Percentiles rank a stretch among this genome's conserved stretches.
These are phyloP conservation scores for Solanum tarapatanum DNA, from an alignment of 257 asterid genomes.

Conservation along the genomic window DNA sequence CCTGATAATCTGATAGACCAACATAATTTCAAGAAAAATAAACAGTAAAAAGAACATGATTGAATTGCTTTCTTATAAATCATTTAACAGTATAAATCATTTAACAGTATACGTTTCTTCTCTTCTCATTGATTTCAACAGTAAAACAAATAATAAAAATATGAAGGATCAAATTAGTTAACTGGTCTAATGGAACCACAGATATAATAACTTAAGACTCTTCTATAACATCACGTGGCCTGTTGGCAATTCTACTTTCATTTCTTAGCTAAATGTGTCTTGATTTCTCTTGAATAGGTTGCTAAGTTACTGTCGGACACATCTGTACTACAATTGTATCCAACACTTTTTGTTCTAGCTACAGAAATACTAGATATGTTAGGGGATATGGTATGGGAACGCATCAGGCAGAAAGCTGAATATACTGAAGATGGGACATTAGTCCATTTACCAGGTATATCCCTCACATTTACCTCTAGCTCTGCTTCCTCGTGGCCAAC, in stretches of 20 bases:
- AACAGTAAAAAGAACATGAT: background rate
- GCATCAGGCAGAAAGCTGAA: conserved; percentile 58
- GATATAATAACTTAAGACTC: background rate
- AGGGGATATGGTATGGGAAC: conserved; percentile 80
- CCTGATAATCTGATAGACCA: background rate
- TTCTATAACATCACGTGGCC: background rate
- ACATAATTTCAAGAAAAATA: background rate
- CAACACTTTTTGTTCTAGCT: conserved; percentile 68
- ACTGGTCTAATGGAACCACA: background rate
- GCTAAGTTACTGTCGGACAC: conserved; percentile 76
- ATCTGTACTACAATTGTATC: conserved; percentile 59
- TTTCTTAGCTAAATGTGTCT: conserved; percentile 5
- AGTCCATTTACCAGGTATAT: conserved; percentile 50
- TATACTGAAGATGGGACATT: conserved; percentile 37
- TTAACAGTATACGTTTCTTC: background rate
- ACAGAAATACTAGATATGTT: conserved; percentile 80
- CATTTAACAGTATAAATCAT: background rate
- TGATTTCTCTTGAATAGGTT: conserved; percentile 36
- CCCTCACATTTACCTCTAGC: background rate
- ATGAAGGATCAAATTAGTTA: background rate
- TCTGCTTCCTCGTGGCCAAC: background rate
- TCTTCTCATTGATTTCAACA: background rate
- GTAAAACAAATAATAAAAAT: background rate
- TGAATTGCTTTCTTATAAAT: background rate
- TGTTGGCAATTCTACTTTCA: background rate